Evolutionary conservation across 805 yeast genomes (phyloP), one percentile per base, ranked within the genome.

Genomic region (Lipomyces oligophaga): DNA sequence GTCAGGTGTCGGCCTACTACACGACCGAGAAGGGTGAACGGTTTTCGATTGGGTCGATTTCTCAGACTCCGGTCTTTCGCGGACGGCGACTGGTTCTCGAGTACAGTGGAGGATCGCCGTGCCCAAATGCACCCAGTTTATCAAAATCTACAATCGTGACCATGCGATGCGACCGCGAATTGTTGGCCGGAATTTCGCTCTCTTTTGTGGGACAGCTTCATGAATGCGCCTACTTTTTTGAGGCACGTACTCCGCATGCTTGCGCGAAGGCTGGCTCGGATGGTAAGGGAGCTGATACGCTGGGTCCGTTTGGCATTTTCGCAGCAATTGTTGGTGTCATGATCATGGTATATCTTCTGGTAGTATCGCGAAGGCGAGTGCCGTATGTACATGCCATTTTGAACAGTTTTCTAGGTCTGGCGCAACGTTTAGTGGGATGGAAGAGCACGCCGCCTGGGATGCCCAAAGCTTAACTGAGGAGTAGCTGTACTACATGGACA

Each of bases 191-290:
- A 22, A 40, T 49, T 3, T 71, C 77, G 28, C 69, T 86, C 0
- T 74, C 84, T 15, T 86, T 74, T 62, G 74, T 87, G 26, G 93
- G 93, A 1, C 78, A 79, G 5, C 60, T 77, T 34, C 77, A 85
- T 62, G 85, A 87, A 52, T 87, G 96, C 65, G 78, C 82, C 30
- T 87, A 85, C 63, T 77, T 82, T 60, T 87, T 87, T 63, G 96
- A 87, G 60, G 87, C 86, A 26, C 68, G 87, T 55, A 84, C 95
- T 3, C 79, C 85, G 34, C 83, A 81, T 66, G 96, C 95, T 0
- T 87, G 96, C 64, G 85, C 95, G 0, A 82, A 88, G 1, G 50
- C 48, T 5, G 57, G 53, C 13, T 47, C 53, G n/a, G 43, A 45
- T 21, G 79, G 85, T 7, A 79, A 81, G 41, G 76, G 79, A 57